phyloP scores from a whole-genome alignment of 257 asterid species.

The Plantago major region DNA sequence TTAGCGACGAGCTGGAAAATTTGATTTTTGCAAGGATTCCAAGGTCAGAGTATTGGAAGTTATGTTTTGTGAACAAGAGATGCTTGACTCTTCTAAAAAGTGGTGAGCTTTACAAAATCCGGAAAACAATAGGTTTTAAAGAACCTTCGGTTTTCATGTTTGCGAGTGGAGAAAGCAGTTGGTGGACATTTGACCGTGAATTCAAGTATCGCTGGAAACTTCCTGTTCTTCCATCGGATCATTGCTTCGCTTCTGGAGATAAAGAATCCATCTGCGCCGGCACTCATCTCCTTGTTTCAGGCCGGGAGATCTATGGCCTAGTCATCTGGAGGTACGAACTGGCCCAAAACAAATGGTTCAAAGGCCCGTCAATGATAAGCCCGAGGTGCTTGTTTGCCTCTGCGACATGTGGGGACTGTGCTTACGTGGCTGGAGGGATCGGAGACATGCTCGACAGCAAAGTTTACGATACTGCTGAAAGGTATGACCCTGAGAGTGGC shows the following conservation, averaged over 20 bases:
- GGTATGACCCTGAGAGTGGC: slow-evolving; percentile 38
- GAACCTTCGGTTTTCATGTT: slow-evolving; percentile 71
- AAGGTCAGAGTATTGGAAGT: slow-evolving; percentile 56
- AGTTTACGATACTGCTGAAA: slow-evolving; percentile 54
- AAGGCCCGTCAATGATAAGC: slow-evolving; percentile 61
- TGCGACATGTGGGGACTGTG: slow-evolving; percentile 50
- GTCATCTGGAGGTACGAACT: slow-evolving; percentile 67
- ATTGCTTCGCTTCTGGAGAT: slow-evolving; percentile 55
- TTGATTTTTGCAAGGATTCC: slow-evolving; percentile 70
- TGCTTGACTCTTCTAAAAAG: slow-evolving; percentile 40
- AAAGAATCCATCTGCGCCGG: slow-evolving; percentile 74
- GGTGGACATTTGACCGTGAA: slow-evolving; percentile 67
- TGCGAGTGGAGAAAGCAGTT: slow-evolving; percentile 56
- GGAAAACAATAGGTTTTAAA: slow-evolving; percentile 37
- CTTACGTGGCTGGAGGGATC: slow-evolving; percentile 75
- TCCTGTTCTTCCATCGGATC: slow-evolving; percentile 59
- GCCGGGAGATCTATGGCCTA: slow-evolving; percentile 60
- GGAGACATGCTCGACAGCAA: slow-evolving; percentile 24
- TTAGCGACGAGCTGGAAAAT: slow-evolving; percentile 57
- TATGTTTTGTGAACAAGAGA: slow-evolving; percentile 50
- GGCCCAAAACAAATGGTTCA: slow-evolving; percentile 53
- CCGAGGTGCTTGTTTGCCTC: slow-evolving; percentile 82
- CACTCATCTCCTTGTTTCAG: slow-evolving; percentile 60
- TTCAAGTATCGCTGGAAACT: slow-evolving; percentile 51
- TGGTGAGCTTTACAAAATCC: slow-evolving; percentile 52